Base-by-base conservation (phyloP, 208 protist genomes). In the Balamuthia mandrillaris region DNA sequence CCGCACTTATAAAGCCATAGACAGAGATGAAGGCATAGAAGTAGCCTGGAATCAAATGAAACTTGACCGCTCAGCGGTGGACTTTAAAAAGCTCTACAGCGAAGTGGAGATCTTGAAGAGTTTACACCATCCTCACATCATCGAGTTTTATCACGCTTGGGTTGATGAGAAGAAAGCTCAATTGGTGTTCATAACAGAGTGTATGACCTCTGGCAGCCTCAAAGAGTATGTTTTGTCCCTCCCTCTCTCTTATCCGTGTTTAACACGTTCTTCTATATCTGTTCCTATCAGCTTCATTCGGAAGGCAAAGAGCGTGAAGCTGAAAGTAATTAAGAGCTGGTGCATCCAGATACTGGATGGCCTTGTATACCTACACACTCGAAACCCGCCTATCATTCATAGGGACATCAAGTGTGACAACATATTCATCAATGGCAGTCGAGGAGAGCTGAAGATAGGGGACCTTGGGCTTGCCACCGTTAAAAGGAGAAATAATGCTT, bases 1-100 rank as follows among this genome's bases (percentile, higher is more conserved):
- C n/a, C n/a, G n/a, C n/a, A n/a, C n/a, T n/a, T 96, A 91, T 75
- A 86, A 87, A 37, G 94, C 88, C 14, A 88, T 94, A 37, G 92
- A 97, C 79, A 75, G 75, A 27, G 88, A 95, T n/a, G 87, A 93
- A 21, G 94, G 93, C 41, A 84, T 89, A n/a, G 93, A 96, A 79
- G 92, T 96, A 12, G 95, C 95, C 6, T 97, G 95, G 95, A 96
- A 95, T 83, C 88, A 95, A 79, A 47, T 96, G 9, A 75, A 70
- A 77, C 6, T 24, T 49, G n/a, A 85, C 5, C 14, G 47, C 81
- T 24, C 29, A 60, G 6, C 31, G 78, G 47, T 42, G 10, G 61
- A 77, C 24, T 31, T 60, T 35, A n/a, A 79, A 49, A 12, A 90
- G 21, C 82, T 95, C 10, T 16, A 89, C 0, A 18, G 86, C 7